Base-by-base conservation (phyloP, 208 protist genomes). In the Crithidia acanthocephali region DNA sequence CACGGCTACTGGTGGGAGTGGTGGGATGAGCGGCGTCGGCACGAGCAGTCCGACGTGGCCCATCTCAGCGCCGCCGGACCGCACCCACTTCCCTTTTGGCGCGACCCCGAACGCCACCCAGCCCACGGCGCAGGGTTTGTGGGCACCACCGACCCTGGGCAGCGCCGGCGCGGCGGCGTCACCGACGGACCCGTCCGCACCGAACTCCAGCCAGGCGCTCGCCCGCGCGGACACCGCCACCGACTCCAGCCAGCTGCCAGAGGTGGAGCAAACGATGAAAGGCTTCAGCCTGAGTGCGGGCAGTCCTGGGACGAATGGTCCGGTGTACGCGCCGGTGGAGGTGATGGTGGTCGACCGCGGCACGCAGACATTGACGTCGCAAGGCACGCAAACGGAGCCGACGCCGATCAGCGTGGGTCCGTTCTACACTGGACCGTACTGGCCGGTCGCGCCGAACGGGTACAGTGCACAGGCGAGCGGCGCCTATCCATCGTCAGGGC, bases 311-410 rank as follows among this genome's bases (percentile, higher is more conserved):
- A n/a, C n/a, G n/a, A n/a, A n/a, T 30, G 57, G 40, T 40, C 40
- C 58, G 4, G 8, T 23, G 20, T 63, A 63, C 40, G 40, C 6
- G 25, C 40, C 58, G 40, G 58, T 63, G 58, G 58, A 47, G 25
- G 58, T 63, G 22, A 63, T 63, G 58, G 58, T 63, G 25, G 58
- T 91, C 10, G 91, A 95, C 72, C 83, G 91, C 30, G 91, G 91
- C 8, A 95, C 91, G 18, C 91, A 95, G 67, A 95, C 91, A 3
- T 80, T 87, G 13, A 84, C 74, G 10, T 92, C 86, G 20, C 75
- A 85, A 4, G 76, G 77, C 3, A 87, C 80, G 55, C 91, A 95
- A 65, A 95, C 91, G n/a, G 91, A 95, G 22, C 80, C 87, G 20
- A 40, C 77, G 63, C 77, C 81, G 9, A 79, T 63, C 56, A 45